Percentiles rank a stretch among this genome's conserved stretches.
These are phyloP conservation scores for Leccinum uliginosum DNA, from an alignment of 768 basidiomycete genomes.

Conservation along the genomic window DNA sequence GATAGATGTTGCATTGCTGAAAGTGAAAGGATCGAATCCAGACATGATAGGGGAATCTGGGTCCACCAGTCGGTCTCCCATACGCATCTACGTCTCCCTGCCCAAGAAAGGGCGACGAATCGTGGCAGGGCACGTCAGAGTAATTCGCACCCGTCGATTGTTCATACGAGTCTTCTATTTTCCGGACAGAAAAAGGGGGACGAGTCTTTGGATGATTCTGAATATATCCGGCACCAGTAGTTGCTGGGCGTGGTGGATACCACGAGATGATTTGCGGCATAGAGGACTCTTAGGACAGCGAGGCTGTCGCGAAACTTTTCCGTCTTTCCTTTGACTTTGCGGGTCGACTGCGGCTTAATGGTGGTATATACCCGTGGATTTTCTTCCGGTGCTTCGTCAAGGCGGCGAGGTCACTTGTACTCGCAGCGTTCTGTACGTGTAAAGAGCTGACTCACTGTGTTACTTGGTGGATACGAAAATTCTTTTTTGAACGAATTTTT, in stretches of 20 bases:
- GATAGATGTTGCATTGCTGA: neutral
- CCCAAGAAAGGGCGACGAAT: neutral
- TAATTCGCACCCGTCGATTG: neutral
- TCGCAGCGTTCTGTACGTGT: constrained; percentile 3
- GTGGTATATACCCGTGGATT: constrained; percentile 17
- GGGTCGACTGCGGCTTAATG: neutral
- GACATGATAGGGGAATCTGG: neutral
- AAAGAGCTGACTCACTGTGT: constrained; percentile 14
- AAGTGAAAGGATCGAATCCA: neutral
- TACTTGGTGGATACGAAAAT: constrained; percentile 13
- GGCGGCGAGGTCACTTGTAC: constrained; percentile 21
- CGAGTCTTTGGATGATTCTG: neutral
- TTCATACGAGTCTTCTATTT: neutral
- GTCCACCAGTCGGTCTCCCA: neutral
- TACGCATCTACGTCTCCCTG: neutral
- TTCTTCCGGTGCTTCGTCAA: constrained; percentile 24
- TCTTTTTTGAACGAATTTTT: constrained; percentile 12
- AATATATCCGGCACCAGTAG: no score
- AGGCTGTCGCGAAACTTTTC: neutral
- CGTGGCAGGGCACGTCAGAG: neutral
- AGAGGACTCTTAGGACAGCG: no score
- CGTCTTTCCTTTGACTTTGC: neutral
- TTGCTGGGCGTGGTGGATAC: no score
- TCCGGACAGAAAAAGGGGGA: neutral
- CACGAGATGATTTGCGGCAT: neutral